These are phyloP conservation scores for Podospora pseudocomata DNA, from an alignment of 495 filamentous ascomycete species.

Conservation along the genomic window DNA sequence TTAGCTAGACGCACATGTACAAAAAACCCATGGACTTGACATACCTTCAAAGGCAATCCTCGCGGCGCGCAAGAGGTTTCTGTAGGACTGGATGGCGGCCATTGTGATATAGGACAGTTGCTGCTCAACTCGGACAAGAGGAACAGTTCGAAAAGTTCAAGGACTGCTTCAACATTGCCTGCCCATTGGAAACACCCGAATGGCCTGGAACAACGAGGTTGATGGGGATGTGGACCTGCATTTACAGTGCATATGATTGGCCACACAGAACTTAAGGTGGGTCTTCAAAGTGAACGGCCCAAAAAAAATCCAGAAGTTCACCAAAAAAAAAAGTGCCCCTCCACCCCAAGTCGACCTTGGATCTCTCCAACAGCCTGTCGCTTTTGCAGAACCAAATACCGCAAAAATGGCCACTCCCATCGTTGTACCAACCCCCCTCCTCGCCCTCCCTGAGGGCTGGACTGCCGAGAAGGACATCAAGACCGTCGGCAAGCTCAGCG, in stretches of 20 bases:
- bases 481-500: constrained; percentile 63
- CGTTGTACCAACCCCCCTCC: constrained; percentile 54
- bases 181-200: constrained; percentile 3
- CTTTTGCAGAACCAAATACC: constrained; percentile 6
- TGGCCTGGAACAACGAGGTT: not conserved
- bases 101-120: constrained; percentile 35
- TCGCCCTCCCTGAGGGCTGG: constrained; percentile 78
- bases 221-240: constrained; percentile 4
- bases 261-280: constrained; percentile 4
- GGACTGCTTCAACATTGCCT: not conserved
- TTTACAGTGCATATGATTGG: constrained; percentile 2
- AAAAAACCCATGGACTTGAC: not conserved
- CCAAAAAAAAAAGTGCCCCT: constrained; percentile 30
- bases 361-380: constrained; percentile 8
- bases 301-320: constrained; percentile 22
- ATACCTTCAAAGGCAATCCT: constrained; percentile 79
- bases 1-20: not conserved
- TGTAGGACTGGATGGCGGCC: constrained; percentile 70
- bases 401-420: constrained; percentile 40
- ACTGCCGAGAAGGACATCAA: constrained; percentile 88
- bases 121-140: not conserved
- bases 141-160: not conserved
- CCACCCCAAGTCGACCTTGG: constrained; percentile 9
- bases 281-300: not conserved
- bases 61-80: constrained; percentile 76